These are phyloP conservation scores for Platanthera guangdongensis DNA, from an alignment of 106 monocot species.

Conservation along the genomic window DNA sequence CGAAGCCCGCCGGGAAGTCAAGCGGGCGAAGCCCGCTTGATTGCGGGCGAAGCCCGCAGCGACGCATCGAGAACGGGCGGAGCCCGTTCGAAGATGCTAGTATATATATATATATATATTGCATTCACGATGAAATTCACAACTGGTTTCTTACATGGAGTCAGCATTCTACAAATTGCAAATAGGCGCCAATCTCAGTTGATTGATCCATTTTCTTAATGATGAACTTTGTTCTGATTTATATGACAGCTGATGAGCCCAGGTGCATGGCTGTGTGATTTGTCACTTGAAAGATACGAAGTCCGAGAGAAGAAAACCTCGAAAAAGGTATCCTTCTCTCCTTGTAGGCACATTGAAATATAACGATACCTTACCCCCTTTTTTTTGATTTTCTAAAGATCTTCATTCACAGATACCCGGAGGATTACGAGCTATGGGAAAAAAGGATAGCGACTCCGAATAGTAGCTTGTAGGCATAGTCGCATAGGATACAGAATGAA, in stretches of 20 bases:
- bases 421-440: slow-evolving; percentile 81
- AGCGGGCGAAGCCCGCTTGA: no score
- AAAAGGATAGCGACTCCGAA: slow-evolving; percentile 60
- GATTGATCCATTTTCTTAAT: neutral
- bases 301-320: slow-evolving; percentile 75
- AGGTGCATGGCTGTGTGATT: slow-evolving; percentile 69
- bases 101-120: no score
- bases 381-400: neutral
- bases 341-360: neutral
- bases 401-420: slow-evolving; percentile 37
- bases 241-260: slow-evolving; percentile 54
- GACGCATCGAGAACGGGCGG: no score
- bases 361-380: neutral
- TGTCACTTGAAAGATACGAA: slow-evolving; percentile 67
- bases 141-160: neutral
- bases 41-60: no score
- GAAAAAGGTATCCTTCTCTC: slow-evolving; percentile 41
- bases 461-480: slow-evolving; percentile 5
- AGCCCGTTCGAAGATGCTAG: no score
- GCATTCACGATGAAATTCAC: neutral
- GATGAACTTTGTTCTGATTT: neutral
- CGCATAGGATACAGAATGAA: neutral
- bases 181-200: neutral
- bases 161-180: neutral
- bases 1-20: no score